phyloP scores from a whole-genome alignment of 352 stramenopile genomes.

The Phytopythium montanum region DNA sequence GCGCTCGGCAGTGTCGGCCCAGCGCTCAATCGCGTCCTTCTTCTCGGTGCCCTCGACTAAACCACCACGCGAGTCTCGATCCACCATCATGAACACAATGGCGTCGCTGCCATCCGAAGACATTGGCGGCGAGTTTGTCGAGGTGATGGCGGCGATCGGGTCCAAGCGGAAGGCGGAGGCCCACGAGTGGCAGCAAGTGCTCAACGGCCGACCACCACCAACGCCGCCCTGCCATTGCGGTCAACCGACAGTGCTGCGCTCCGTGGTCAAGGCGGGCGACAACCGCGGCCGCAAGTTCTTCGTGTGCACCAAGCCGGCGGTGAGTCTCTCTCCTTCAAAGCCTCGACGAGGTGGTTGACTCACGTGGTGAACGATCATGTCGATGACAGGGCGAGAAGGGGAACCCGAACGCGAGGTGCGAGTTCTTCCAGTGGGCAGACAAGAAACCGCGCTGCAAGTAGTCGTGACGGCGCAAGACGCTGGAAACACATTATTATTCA shows the following conservation, averaged over 20 bases:
- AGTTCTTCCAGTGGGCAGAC: constrained; percentile 85
- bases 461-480: constrained; percentile 2
- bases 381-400: constrained; percentile 62
- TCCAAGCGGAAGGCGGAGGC: constrained; percentile 28
- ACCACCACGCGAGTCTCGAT: neutral
- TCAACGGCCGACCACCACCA: constrained; percentile 52
- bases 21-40: constrained; percentile 50
- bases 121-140: neutral
- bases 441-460: constrained; percentile 24
- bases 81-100: neutral
- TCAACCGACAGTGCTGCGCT: constrained; percentile 65
- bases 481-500: constrained; percentile 8
- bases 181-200: constrained; percentile 61
- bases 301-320: constrained; percentile 78
- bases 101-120: constrained; percentile 1
- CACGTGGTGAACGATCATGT: too few relatives aligned
- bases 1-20: constrained; percentile 1
- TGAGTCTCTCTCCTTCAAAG: constrained; percentile 14
- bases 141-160: constrained; percentile 14
- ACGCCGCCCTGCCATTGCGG: constrained; percentile 67
- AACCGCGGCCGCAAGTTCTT: constrained; percentile 87
- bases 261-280: constrained; percentile 73
- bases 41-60: constrained; percentile 23
- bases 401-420: constrained; percentile 70
- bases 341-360: neutral